phyloP scores from a whole-genome alignment of 2,329 filamentous ascomycete genomes.

The Venturia asperata region DNA sequence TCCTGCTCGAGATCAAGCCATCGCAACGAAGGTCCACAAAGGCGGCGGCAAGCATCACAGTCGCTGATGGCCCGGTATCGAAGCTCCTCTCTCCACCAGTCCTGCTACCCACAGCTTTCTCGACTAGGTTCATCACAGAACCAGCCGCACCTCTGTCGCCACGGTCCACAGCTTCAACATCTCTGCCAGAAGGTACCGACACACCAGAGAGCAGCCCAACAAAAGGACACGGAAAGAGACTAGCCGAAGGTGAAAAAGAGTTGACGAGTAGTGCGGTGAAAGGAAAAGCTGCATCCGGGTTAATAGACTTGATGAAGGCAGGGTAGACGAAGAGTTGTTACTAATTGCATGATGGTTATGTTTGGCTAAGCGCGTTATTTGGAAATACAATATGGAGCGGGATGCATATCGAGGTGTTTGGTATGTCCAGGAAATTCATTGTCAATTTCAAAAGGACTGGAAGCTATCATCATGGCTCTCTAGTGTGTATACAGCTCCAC shows the following conservation, averaged over 20 bases:
- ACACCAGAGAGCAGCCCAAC: neutral
- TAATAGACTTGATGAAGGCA: constrained; percentile 39
- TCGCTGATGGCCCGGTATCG: constrained; percentile 20
- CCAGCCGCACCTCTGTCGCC: constrained; percentile 29
- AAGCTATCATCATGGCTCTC: too few relatives aligned
- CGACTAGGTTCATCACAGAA: constrained; percentile 32
- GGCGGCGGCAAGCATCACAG: neutral
- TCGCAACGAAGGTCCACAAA: neutral
- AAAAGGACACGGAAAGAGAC: constrained; percentile 17
- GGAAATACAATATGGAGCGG: too few relatives aligned
- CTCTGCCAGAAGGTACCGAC: neutral
- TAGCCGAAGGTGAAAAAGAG: constrained; percentile 29
- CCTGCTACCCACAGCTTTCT: constrained; percentile 33
- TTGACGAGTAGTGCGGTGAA: constrained; percentile 43
- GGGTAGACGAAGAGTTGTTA: neutral
- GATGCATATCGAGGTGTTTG: constrained; percentile 3
- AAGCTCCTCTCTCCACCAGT: constrained; percentile 34
- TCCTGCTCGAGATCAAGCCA: constrained; percentile 1
- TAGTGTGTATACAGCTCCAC: too few relatives aligned
- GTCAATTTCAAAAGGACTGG: too few relatives aligned
- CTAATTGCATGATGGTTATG: neutral
- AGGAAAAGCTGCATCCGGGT: constrained; percentile 46
- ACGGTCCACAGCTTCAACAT: neutral
- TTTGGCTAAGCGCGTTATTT: constrained; percentile 7
- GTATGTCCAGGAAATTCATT: neutral